A percentile compares a stretch with the other conserved stretches of the same genome.
phyloP scores from a whole-genome alignment of 2,329 filamentous ascomycete genomes.

The Phyllosticta capitalensis region DNA sequence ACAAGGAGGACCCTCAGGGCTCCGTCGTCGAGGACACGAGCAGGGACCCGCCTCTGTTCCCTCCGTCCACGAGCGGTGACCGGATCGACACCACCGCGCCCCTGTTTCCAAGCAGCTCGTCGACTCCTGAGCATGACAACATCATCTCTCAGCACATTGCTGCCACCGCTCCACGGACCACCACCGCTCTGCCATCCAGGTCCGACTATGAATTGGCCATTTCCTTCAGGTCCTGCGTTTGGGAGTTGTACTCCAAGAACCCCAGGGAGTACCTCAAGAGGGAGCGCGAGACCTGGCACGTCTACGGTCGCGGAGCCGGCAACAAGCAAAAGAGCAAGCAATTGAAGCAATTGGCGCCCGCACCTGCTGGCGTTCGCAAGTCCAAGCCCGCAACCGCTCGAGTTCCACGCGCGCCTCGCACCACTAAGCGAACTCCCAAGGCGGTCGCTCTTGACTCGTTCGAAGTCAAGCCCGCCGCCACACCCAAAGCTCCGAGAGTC shows the following conservation, averaged over 20 bases:
- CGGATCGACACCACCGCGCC: constrained; percentile 21
- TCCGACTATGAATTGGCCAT: constrained; percentile 29
- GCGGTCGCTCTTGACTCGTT: constrained; percentile 24
- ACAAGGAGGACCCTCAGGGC: constrained; percentile 28
- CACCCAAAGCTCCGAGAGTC: constrained; percentile 45
- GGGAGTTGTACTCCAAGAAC: constrained; percentile 34
- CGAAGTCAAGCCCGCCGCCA: constrained; percentile 28
- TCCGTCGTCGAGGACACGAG: constrained; percentile 19
- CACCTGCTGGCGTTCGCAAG: constrained; percentile 24
- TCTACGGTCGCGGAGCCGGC: constrained; percentile 19
- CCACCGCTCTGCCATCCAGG: constrained; percentile 22
- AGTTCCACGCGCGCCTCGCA: constrained; percentile 24
- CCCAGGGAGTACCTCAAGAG: constrained; percentile 44
- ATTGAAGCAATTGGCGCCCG: constrained; percentile 28
- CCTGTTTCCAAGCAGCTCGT: constrained; percentile 20
- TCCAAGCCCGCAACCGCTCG: constrained; percentile 26
- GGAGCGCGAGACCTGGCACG: constrained; percentile 40
- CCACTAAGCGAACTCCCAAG: constrained; percentile 26
- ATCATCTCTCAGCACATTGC: constrained; percentile 27
- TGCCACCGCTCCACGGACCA: constrained; percentile 11
- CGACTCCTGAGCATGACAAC: constrained; percentile 8
- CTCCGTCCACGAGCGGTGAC: constrained; percentile 18
- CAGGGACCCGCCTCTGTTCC: constrained; percentile 29
- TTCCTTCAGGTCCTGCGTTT: constrained; percentile 25
- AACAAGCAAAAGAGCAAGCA: constrained; percentile 25